These are phyloP conservation scores for Polyplosphaeria fusca DNA, from an alignment of 495 filamentous ascomycete genomes.

Conservation along the genomic window DNA sequence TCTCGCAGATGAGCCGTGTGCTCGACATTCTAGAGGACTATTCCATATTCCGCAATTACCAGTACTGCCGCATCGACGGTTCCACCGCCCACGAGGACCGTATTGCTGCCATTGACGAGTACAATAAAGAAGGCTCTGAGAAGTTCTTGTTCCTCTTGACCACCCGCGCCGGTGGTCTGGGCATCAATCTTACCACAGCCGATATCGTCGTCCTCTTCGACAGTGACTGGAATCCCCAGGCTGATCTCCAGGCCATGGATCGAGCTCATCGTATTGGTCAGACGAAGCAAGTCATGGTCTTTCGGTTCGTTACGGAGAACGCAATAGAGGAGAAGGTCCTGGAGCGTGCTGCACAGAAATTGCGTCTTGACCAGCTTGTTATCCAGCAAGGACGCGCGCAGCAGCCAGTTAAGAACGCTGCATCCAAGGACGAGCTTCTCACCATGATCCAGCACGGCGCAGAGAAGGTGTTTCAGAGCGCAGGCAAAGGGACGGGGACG, in stretches of 20 bases:
- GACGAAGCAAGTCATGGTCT: conserved; percentile 96
- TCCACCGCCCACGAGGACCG: conserved; percentile 97
- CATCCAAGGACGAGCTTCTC: conserved; percentile 92
- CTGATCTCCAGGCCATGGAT: conserved; percentile 98
- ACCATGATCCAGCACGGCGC: conserved; percentile 99
- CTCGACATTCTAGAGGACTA: conserved; percentile 98
- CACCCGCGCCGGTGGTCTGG: conserved; percentile 92
- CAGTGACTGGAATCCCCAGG: conserved; percentile 99
- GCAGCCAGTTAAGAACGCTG: conserved; percentile 77
- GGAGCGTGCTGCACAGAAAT: conserved; percentile 94
- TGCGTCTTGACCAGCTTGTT: conserved; percentile 96
- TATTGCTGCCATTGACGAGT: conserved; percentile 96
- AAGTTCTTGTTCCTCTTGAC: conserved; percentile 99
- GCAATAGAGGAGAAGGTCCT: conserved; percentile 98
- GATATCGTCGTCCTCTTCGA: conserved; percentile 99
- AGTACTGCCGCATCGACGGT: conserved; percentile 98
- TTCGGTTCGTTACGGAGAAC: conserved; percentile 94
- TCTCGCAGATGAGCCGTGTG: conserved; percentile 98
- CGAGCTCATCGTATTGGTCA: conserved; percentile 97
- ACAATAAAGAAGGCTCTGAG: conserved; percentile 91
- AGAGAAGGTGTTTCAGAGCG: conserved; percentile 79
- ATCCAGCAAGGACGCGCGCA: conserved; percentile 98
- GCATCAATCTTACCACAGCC: conserved; percentile 93
- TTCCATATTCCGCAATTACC: conserved; percentile 88
- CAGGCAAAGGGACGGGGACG: conserved; percentile 58